phyloP scores from a whole-genome alignment of 306 rosid genomes.

The Cyamopsis tetragonoloba region DNA sequence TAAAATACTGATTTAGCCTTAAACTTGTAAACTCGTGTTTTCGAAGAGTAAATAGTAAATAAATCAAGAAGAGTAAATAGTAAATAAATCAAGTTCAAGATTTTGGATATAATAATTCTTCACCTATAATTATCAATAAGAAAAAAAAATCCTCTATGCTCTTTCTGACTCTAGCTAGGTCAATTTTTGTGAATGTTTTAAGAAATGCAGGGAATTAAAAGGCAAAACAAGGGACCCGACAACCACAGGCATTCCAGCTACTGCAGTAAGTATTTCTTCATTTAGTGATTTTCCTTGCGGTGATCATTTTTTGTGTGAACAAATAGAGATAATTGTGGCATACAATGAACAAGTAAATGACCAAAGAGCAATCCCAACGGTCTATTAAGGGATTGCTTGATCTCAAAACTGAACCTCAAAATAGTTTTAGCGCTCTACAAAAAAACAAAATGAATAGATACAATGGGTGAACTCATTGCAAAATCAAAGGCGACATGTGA shows the following conservation, averaged over 20 bases:
- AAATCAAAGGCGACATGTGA: neutral
- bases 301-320: neutral
- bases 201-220: too few relatives aligned
- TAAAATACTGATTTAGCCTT: too few relatives aligned
- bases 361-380: neutral
- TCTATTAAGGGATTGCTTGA: too few relatives aligned
- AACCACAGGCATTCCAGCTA: neutral
- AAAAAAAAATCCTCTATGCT: too few relatives aligned
- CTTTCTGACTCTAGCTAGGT: neutral
- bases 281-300: neutral
- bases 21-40: too few relatives aligned
- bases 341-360: neutral
- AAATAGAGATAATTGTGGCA: neutral
- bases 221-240: too few relatives aligned
- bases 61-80: too few relatives aligned
- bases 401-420: neutral
- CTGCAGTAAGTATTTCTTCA: neutral
- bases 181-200: neutral
- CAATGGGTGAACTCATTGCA: constrained; percentile 14
- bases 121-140: too few relatives aligned
- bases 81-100: neutral
- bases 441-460: constrained; percentile 5
- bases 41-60: too few relatives aligned
- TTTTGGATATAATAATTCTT: neutral
- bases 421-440: neutral